A percentile compares a stretch with the other conserved stretches of the same genome.
Conservation (phyloP, 2,329 filamentous ascomycete genomes). For the Seiridium unicorne region DNA sequence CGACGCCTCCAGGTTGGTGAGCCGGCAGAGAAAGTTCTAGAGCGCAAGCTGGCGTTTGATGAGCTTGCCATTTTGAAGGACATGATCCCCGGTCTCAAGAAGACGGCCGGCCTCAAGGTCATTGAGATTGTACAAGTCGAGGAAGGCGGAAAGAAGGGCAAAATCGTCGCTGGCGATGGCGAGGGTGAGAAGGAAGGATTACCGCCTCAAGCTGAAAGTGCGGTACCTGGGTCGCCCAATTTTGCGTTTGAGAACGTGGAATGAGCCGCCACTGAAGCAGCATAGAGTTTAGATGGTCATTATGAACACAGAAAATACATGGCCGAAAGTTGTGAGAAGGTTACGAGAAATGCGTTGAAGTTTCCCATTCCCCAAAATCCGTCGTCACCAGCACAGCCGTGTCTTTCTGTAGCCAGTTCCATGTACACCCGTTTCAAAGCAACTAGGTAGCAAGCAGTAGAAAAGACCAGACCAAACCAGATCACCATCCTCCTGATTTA, state of each 20-base stretch:
- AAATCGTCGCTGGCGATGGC: conserved; percentile 46
- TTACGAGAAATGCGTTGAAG: too few relatives aligned
- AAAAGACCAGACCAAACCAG: too few relatives aligned
- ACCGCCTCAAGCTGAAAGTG: conserved; percentile 63
- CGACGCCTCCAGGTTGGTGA: conserved; percentile 74
- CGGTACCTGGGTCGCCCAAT: conserved; percentile 77
- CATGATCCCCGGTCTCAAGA: conserved; percentile 78
- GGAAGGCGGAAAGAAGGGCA: conserved; percentile 66
- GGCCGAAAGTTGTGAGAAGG: too few relatives aligned
- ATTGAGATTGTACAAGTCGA: conserved; percentile 72
- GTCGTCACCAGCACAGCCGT: too few relatives aligned
- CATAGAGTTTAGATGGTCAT: too few relatives aligned
- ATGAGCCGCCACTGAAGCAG: not conserved
- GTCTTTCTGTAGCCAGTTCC: too few relatives aligned
- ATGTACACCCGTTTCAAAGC: too few relatives aligned
- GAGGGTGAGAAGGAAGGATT: conserved; percentile 55
- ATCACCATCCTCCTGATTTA: too few relatives aligned
- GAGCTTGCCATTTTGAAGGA: conserved; percentile 73
- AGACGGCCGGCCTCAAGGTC: conserved; percentile 65
- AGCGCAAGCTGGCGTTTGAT: conserved; percentile 83
- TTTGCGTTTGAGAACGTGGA: conserved; percentile 84
- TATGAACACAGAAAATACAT: too few relatives aligned
- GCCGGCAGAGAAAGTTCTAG: conserved; percentile 66
- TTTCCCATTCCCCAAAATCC: too few relatives aligned
- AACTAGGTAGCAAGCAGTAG: too few relatives aligned